Evolutionary conservation across 768 basidiomycete genomes (phyloP), one percentile per base, ranked within the genome.

Genomic region (Mrakia blollopis): DNA sequence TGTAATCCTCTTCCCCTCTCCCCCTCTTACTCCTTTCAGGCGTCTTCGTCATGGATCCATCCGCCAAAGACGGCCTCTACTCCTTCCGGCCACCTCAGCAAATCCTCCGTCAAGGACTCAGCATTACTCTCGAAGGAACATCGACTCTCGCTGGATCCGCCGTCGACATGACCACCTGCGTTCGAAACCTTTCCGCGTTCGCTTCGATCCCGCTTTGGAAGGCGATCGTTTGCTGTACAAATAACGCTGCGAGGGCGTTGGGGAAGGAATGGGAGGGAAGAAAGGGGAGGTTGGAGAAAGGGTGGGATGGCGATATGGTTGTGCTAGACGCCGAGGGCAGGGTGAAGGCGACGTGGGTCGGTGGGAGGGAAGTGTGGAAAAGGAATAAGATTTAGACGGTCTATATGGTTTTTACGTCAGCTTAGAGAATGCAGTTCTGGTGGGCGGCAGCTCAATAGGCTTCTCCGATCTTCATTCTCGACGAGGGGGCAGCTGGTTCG

Each of bases 221-320:
- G 83, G 91, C 93, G 32, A 90, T 96, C 83, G 89, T 89, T 76
- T 94, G 92, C 81, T 92, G 91, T 60, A 95, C 93, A 2, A 89
- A 87, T 81, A 92, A 92, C 80, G 92, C 93, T 23, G 93, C 94
- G 3, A 90, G 87, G 88, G 91, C 91, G 82, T 87, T 96, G 28
- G 89, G 91, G 25, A 91, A 92, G 74, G 90, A 91, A 82, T 85
- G 89, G 76, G 88, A 85, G 80, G 37, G 30, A 41, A 76, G 47
- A 7, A 96, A 94, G 84, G 93, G 94, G 32, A 91, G 91, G 28
- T 85, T 95, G 32, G 87, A 90, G 68, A 84, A 91, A 0, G 93
- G 92, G n/a, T 91, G 89, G 41, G 91, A 94, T 82, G 94, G 93
- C 13, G 94, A 96, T 84, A 84, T 96, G 52, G 88, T 90, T 54